Conservation (phyloP, 345 rosid genomes). For the Populus nigra region DNA sequence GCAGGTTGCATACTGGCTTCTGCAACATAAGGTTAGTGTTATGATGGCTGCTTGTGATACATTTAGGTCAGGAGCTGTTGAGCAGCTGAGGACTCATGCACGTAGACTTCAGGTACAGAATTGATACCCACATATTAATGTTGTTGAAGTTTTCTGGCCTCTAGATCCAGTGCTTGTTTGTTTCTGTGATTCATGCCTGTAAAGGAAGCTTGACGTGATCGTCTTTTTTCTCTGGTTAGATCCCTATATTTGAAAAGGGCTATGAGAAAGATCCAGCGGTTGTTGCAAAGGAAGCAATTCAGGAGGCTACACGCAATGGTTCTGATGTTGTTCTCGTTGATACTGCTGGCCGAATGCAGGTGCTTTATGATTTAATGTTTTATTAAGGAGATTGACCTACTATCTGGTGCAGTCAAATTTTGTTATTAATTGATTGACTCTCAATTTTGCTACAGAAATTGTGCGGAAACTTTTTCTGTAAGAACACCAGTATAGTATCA, state of each 20-base stretch:
- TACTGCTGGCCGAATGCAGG: constrained; percentile 99
- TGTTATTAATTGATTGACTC: background rate
- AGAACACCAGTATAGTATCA: background rate
- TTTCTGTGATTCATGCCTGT: background rate
- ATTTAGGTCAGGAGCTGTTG: constrained; percentile 98
- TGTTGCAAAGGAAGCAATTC: constrained; percentile 97
- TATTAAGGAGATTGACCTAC: background rate
- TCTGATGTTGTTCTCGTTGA: constrained; percentile 98
- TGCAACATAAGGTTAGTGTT: constrained; percentile 80
- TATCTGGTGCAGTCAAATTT: background rate
- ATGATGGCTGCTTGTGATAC: constrained; percentile 99
- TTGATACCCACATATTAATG: background rate
- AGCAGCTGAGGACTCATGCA: constrained; percentile 94
- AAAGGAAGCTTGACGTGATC: background rate
- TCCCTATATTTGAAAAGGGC: constrained; percentile 97
- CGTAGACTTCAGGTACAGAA: constrained; percentile 82
- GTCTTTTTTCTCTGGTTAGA: constrained; percentile 35
- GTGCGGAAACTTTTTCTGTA: background rate
- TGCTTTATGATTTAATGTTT: constrained; percentile 7
- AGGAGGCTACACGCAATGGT: constrained; percentile 79
- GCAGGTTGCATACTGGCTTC: constrained; percentile 98
- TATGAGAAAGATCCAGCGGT: constrained; percentile 96
- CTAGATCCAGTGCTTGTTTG: background rate
- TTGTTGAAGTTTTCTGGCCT: background rate
- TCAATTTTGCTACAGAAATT: background rate